phyloP scores from a whole-genome alignment of 2,329 filamentous ascomycete genomes.

The Cordyceps fumosorosea region DNA sequence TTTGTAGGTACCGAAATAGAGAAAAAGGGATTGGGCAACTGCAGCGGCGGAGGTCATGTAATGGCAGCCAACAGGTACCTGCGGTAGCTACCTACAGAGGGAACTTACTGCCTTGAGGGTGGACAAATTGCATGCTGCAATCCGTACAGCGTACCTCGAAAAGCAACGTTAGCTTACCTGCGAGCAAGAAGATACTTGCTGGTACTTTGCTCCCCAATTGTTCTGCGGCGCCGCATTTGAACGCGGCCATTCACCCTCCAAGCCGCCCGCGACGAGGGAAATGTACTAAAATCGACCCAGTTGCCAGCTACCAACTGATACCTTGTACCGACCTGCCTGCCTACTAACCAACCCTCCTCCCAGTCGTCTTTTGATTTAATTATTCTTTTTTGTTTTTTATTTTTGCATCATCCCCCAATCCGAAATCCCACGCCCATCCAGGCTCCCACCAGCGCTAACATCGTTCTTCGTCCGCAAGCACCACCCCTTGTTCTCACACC shows the following conservation, averaged over 20 bases:
- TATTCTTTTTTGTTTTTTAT: background rate
- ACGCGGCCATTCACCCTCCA: background rate
- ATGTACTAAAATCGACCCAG: background rate
- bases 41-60: background rate
- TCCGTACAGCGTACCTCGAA: too few relatives aligned
- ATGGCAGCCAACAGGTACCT: too few relatives aligned
- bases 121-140: too few relatives aligned
- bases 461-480: conserved; percentile 2
- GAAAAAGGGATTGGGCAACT: background rate
- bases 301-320: background rate
- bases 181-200: too few relatives aligned
- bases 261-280: background rate
- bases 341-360: background rate
- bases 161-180: too few relatives aligned
- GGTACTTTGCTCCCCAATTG: too few relatives aligned
- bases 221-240: background rate
- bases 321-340: background rate
- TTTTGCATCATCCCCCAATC: background rate
- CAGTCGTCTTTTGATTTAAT: background rate
- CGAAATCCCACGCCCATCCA: background rate
- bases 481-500: background rate
- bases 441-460: conserved; percentile 4
- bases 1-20: background rate
- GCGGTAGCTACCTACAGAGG: too few relatives aligned
- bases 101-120: too few relatives aligned